Conservation (phyloP, 805 yeast species). For the Hanseniaspora valbyensis region DNA sequence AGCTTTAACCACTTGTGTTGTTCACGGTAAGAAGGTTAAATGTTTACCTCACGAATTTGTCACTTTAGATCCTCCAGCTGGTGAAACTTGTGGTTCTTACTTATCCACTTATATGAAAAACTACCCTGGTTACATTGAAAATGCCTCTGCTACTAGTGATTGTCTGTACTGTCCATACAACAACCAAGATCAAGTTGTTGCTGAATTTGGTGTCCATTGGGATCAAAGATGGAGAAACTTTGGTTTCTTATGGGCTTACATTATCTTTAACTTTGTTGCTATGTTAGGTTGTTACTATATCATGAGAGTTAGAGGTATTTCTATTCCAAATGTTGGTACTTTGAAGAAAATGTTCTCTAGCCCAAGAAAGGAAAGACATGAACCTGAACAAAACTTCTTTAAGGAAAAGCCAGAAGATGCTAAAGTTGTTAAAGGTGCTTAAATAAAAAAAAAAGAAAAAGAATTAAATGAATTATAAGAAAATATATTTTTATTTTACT, state of each 20-base stretch:
- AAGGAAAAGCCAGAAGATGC: constrained; percentile 33
- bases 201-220: constrained; percentile 31
- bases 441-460: background rate
- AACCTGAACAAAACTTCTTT: constrained; percentile 37
- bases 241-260: constrained; percentile 43
- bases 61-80: constrained; percentile 34
- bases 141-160: constrained; percentile 35
- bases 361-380: constrained; percentile 39
- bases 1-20: constrained; percentile 32
- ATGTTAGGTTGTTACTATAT: constrained; percentile 32
- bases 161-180: constrained; percentile 54
- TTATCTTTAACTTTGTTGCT: constrained; percentile 32
- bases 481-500: background rate
- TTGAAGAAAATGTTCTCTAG: constrained; percentile 34
- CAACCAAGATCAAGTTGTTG: constrained; percentile 51
- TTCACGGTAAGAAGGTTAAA: constrained; percentile 31
- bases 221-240: constrained; percentile 55
- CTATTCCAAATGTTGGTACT: constrained; percentile 28
- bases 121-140: constrained; percentile 37
- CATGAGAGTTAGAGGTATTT: constrained; percentile 33
- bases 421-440: constrained; percentile 18
- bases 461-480: background rate
- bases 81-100: constrained; percentile 41
- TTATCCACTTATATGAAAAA: constrained; percentile 29
- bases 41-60: constrained; percentile 33